Conservation (phyloP, 495 filamentous ascomycete genomes). For the Cladorrhinum samala region DNA sequence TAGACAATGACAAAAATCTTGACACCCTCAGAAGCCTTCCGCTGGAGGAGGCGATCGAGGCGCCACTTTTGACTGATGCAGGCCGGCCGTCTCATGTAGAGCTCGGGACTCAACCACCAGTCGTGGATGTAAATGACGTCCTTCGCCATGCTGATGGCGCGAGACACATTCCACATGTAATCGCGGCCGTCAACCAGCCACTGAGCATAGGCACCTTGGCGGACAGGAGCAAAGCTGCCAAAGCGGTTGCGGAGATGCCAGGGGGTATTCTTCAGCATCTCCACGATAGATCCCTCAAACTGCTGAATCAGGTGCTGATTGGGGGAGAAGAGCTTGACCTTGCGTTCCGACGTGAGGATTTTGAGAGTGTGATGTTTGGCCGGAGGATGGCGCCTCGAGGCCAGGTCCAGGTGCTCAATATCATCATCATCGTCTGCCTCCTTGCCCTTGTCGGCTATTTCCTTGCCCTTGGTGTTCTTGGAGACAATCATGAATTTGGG, state of each 20-base stretch:
- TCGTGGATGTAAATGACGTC: constrained; percentile 99
- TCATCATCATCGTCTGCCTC: constrained; percentile 23
- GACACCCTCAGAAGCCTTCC: constrained; percentile 89
- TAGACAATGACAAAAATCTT: constrained; percentile 99
- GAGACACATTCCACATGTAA: constrained; percentile 98
- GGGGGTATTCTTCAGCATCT: constrained; percentile 71
- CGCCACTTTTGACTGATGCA: constrained; percentile 99
- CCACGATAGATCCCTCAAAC: constrained; percentile 85
- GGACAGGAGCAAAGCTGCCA: constrained; percentile 86
- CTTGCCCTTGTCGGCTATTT: constrained; percentile 56
- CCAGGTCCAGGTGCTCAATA: constrained; percentile 29
- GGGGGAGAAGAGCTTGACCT: constrained; percentile 82
- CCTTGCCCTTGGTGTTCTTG: constrained; percentile 62
- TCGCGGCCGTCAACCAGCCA: constrained; percentile 97
- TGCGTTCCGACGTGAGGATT: constrained; percentile 80
- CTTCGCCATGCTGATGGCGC: constrained; percentile 94
- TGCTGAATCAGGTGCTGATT: constrained; percentile 85
- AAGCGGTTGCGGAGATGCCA: constrained; percentile 85
- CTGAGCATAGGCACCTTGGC: constrained; percentile 80
- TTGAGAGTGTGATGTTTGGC: constrained; percentile 76
- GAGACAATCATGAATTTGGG: constrained; percentile 71
- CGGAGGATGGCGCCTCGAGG: constrained; percentile 49
- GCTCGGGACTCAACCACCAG: constrained; percentile 96
- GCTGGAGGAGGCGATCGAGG: constrained; percentile 87
- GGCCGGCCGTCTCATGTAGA: constrained; percentile 92